A percentile compares a stretch with the other conserved stretches of the same genome.
These are phyloP conservation scores for Panaeolus papilionaceus DNA, from an alignment of 768 basidiomycete genomes.

Conservation along the genomic window DNA sequence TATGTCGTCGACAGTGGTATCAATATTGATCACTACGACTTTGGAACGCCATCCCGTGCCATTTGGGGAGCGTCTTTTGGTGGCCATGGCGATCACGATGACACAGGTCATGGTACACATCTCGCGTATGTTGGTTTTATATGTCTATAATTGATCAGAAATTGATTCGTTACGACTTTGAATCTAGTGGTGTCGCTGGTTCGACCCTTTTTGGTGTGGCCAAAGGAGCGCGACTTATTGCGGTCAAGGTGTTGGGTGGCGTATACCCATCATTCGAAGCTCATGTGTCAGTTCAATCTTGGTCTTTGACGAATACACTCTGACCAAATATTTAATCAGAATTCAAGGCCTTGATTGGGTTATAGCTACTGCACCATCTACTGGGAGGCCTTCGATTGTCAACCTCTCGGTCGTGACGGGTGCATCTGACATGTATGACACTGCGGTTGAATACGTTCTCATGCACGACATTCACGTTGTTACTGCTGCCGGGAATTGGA, in stretches of 20 bases:
- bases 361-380: slow-evolving; percentile 65
- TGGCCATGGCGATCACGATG: slow-evolving; percentile 81
- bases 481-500: slow-evolving; percentile 94
- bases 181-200: slow-evolving; percentile 80
- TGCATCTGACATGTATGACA: slow-evolving; percentile 83
- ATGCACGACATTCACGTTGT: slow-evolving; percentile 90
- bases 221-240: slow-evolving; percentile 87
- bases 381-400: slow-evolving; percentile 82
- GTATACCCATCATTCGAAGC: slow-evolving; percentile 78
- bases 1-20: slow-evolving; percentile 91
- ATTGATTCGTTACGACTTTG: not conserved
- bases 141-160: not conserved
- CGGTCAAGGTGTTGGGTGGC: slow-evolving; percentile 93
- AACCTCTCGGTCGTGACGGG: slow-evolving; percentile 96
- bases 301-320: slow-evolving; percentile 64
- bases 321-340: slow-evolving; percentile 65
- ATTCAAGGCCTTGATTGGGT: slow-evolving; percentile 36
- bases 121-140: slow-evolving; percentile 58
- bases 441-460: slow-evolving; percentile 85
- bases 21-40: slow-evolving; percentile 83
- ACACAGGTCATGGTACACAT: slow-evolving; percentile 95
- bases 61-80: slow-evolving; percentile 95
- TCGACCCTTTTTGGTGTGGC: slow-evolving; percentile 94
- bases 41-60: slow-evolving; percentile 76
- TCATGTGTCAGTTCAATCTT: slow-evolving; percentile 91